Evolutionary conservation across 768 basidiomycete species (phyloP).

Genomic region (Agaricus blazei): DNA sequence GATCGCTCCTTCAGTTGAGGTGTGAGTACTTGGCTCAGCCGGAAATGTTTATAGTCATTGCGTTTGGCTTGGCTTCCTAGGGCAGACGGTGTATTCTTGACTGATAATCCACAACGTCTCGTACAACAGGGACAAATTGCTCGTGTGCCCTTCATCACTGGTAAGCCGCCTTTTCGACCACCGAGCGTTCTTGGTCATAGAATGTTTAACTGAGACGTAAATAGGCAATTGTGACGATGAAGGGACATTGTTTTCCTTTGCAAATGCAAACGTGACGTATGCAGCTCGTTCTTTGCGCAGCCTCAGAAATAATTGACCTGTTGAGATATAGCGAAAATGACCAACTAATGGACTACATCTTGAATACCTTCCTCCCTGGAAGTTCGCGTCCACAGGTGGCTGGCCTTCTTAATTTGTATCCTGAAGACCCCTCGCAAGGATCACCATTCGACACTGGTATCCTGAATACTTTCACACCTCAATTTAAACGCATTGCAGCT

Average conservation of each 20-base stretch:
- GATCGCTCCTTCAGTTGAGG: not conserved
- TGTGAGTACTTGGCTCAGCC: slow-evolving; percentile 2
- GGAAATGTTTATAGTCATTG: slow-evolving; percentile 27
- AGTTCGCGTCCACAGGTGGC: slow-evolving; percentile 22
- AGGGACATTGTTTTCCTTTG: slow-evolving; percentile 48
- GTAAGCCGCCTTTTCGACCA: slow-evolving; percentile 14
- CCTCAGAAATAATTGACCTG: not conserved
- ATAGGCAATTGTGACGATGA: slow-evolving; percentile 58
- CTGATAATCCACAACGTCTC: slow-evolving; percentile 35
- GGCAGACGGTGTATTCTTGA: slow-evolving; percentile 43
- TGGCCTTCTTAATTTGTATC: slow-evolving; percentile 28
- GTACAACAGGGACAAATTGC: slow-evolving; percentile 40
- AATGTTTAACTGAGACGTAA: not conserved
- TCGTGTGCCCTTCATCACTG: slow-evolving; percentile 43
- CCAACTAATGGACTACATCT: slow-evolving; percentile 17
- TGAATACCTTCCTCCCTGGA: slow-evolving; percentile 24
- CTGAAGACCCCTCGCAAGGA: slow-evolving; percentile 34
- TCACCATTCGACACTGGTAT: slow-evolving; percentile 48
- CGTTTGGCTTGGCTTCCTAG: slow-evolving; percentile 44
- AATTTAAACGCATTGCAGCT: slow-evolving; percentile 44
- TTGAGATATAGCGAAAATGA: slow-evolving; percentile 17
- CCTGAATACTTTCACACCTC: slow-evolving; percentile 36
- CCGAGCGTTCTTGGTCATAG: not conserved
- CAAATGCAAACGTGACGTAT: slow-evolving; percentile 44
- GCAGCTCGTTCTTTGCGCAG: slow-evolving; percentile 9